Percentiles rank a stretch among this genome's conserved stretches.
phyloP scores from a whole-genome alignment of 805 yeast species.

The Candida maltosa region DNA sequence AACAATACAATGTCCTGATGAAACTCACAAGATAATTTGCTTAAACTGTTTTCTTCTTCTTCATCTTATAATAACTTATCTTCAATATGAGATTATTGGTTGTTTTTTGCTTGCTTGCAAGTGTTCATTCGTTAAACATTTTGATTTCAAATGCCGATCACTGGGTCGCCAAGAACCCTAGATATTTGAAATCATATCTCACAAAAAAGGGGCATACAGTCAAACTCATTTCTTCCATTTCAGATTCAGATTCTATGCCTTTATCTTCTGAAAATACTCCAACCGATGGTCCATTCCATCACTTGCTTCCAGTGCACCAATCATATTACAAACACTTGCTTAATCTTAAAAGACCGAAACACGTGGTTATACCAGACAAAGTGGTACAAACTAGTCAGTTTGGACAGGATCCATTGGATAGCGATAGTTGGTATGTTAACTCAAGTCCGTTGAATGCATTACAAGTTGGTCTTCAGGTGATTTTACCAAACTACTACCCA shows the following conservation, averaged over 20 bases:
- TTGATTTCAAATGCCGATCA: constrained; percentile 30
- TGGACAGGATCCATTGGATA: constrained; percentile 35
- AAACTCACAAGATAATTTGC: too few species aligned
- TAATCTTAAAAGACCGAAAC: constrained; percentile 15
- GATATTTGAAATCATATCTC: constrained; percentile 25
- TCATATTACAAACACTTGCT: constrained; percentile 19
- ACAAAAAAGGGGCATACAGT: constrained; percentile 27
- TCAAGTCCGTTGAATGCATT: constrained; percentile 22
- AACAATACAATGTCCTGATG: too few species aligned
- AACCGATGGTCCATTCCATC: constrained; percentile 34
- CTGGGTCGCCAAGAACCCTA: constrained; percentile 35
- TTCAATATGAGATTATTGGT: too few species aligned
- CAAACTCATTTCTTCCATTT: constrained; percentile 27
- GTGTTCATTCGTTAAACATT: constrained; percentile 24
- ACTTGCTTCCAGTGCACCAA: constrained; percentile 28
- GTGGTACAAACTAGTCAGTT: constrained; percentile 8
- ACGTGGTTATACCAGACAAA: constrained; percentile 11
- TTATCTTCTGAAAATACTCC: neutral
- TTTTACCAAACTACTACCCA: constrained; percentile 22
- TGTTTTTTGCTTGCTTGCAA: too few species aligned
- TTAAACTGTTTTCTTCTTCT: too few species aligned
- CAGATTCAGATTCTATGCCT: neutral
- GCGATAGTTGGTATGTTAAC: constrained; percentile 32
- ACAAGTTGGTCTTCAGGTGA: constrained; percentile 20
- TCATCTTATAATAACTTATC: too few species aligned